These are phyloP conservation scores for Haemoproteus tartakovskyi DNA, from an alignment of 169 alveolate species.

Conservation along the genomic window DNA sequence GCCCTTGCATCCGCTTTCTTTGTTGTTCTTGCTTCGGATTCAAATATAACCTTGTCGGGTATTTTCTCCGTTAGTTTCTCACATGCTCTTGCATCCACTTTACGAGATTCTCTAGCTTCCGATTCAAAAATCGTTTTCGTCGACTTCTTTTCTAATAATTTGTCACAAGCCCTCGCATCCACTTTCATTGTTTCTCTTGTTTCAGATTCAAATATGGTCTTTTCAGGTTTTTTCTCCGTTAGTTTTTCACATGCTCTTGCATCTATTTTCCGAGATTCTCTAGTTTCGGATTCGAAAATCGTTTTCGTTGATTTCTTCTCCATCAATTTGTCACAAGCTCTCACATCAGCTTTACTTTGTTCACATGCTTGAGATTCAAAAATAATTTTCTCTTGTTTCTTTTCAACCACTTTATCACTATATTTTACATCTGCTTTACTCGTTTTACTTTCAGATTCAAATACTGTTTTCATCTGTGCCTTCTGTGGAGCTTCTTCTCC, in stretches of 20 bases:
- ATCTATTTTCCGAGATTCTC: slow-evolving; percentile 17
- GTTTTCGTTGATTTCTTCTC: slow-evolving; percentile 9
- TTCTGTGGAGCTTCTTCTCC: slow-evolving; percentile 28
- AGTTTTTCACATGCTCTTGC: slow-evolving; percentile 15
- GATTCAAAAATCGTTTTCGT: slow-evolving; percentile 23
- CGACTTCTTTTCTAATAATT: not conserved
- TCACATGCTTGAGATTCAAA: no score
- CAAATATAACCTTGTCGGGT: slow-evolving; percentile 22
- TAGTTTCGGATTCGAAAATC: slow-evolving; percentile 1
- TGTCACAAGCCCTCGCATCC: slow-evolving; percentile 17
- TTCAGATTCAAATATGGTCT: slow-evolving; percentile 12
- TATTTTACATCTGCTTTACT: not conserved
- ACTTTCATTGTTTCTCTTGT: not conserved
- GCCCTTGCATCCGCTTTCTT: slow-evolving; percentile 56
- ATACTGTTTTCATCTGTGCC: not conserved
- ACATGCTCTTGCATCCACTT: slow-evolving; percentile 44
- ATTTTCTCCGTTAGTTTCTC: slow-evolving; percentile 1
- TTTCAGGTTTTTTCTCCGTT: not conserved
- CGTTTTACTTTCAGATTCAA: slow-evolving; percentile 2
- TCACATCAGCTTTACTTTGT: no score
- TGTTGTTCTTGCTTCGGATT: slow-evolving; percentile 8
- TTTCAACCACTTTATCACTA: not conserved
- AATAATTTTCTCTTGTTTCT: no score
- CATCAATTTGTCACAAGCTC: not conserved
- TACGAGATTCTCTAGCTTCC: slow-evolving; percentile 22